phyloP scores from a whole-genome alignment of 768 basidiomycete species.

The Russula virescens region DNA sequence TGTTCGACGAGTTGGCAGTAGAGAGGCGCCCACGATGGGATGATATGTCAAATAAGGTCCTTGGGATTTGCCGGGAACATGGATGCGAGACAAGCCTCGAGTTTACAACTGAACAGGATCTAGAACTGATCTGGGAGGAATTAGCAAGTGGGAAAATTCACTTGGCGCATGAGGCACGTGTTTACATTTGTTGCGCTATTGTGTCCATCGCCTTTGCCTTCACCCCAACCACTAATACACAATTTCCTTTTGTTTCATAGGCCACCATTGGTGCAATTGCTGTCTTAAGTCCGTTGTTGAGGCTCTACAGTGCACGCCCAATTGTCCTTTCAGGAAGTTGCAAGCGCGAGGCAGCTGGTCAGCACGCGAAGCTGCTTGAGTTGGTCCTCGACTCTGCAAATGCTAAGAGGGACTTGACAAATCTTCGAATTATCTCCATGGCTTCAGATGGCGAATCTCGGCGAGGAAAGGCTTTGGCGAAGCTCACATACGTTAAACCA shows the following conservation, averaged over 20 bases:
- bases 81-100: not conserved
- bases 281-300: not conserved
- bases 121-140: not conserved
- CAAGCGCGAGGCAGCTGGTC: not conserved
- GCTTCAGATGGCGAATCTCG: not conserved
- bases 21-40: constrained; percentile 1
- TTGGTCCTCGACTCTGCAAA: not conserved
- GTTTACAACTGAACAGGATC: not conserved
- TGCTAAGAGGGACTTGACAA: too few relatives aligned
- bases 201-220: too few relatives aligned
- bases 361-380: not conserved
- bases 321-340: constrained; percentile 2
- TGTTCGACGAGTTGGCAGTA: not conserved
- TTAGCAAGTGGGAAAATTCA: not conserved
- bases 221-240: too few relatives aligned
- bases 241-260: not conserved
- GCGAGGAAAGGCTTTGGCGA: not conserved
- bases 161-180: not conserved
- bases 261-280: constrained; percentile 7
- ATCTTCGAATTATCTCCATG: not conserved
- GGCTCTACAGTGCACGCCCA: constrained; percentile 1
- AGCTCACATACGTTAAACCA: not conserved
- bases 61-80: constrained; percentile 9
- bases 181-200: not conserved
- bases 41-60: not conserved